phyloP scores from a whole-genome alignment of 768 basidiomycete genomes.

The Rhodotorula graminis region DNA sequence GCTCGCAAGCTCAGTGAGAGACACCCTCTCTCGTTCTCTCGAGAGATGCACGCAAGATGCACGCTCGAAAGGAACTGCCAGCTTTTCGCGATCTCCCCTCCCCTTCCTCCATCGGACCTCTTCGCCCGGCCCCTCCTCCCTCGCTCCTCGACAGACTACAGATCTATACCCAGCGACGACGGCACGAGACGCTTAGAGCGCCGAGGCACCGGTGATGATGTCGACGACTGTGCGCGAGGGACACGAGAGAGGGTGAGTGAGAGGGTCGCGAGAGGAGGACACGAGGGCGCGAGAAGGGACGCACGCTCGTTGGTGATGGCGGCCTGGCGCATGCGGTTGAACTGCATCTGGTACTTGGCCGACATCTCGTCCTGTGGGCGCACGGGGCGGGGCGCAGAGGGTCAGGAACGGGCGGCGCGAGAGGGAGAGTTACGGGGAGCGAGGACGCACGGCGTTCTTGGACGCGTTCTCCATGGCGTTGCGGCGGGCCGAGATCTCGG shows the following conservation, averaged over 20 bases:
- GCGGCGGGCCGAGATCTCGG: constrained; percentile 66
- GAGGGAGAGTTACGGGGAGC: no score
- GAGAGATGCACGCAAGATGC: no score
- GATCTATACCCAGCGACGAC: not conserved
- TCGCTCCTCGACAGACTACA: not conserved
- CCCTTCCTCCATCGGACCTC: not conserved
- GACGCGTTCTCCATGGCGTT: constrained; percentile 99
- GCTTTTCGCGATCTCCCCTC: not conserved
- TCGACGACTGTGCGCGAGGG: constrained; percentile 35
- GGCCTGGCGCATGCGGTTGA: constrained; percentile 43
- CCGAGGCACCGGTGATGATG: constrained; percentile 43
- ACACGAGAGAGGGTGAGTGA: not conserved
- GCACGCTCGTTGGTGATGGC: constrained; percentile 59
- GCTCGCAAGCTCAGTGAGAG: no score
- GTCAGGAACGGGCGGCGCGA: not conserved
- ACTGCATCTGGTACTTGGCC: constrained; percentile 37
- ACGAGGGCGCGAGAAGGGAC: constrained; percentile 62
- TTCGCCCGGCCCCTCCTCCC: not conserved
- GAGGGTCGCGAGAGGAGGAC: constrained; percentile 49
- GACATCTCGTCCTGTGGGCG: constrained; percentile 39
- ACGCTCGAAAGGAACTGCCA: no score
- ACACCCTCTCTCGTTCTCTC: no score
- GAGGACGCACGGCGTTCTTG: constrained; percentile 69
- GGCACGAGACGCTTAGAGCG: constrained; percentile 19
- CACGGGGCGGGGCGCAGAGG: not conserved